Conservation (phyloP, 768 basidiomycete genomes). For the Mycena leptocephala region DNA sequence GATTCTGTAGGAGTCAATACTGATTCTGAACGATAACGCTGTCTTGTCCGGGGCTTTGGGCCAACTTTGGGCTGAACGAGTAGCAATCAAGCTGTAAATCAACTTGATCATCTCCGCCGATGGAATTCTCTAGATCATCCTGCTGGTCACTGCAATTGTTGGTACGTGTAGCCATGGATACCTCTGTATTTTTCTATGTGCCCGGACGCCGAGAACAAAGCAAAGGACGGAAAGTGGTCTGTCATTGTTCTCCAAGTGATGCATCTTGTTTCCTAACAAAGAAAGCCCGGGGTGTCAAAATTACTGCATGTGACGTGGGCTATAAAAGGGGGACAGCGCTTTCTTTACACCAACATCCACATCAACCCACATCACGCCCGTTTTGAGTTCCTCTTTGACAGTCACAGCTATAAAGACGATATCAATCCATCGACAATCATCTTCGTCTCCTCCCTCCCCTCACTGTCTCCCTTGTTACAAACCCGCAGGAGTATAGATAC, state of each 20-base stretch:
- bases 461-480: constrained; percentile 12
- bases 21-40: constrained; percentile 10
- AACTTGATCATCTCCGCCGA: constrained; percentile 20
- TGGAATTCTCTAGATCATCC: constrained; percentile 25
- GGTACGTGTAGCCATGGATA: not conserved
- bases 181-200: not conserved
- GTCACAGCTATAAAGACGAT: constrained; percentile 35
- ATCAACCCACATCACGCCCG: constrained; percentile 25
- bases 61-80: no score
- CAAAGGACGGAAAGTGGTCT: not conserved
- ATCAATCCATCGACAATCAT: constrained; percentile 25
- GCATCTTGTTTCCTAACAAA: constrained; percentile 25
- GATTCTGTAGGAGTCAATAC: not conserved
- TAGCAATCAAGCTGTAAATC: not conserved
- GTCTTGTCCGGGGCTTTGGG: not conserved
- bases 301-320: constrained; percentile 23
- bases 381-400: constrained; percentile 24
- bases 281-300: constrained; percentile 18
- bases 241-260: constrained; percentile 34
- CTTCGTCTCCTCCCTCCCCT: not conserved
- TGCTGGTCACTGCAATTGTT: not conserved
- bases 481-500: not conserved
- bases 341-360: constrained; percentile 3
- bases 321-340: constrained; percentile 21
- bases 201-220: constrained; percentile 23